These are phyloP conservation scores for Blastomyces gilchristii DNA, from an alignment of 2,329 filamentous ascomycete genomes.

Conservation along the genomic window DNA sequence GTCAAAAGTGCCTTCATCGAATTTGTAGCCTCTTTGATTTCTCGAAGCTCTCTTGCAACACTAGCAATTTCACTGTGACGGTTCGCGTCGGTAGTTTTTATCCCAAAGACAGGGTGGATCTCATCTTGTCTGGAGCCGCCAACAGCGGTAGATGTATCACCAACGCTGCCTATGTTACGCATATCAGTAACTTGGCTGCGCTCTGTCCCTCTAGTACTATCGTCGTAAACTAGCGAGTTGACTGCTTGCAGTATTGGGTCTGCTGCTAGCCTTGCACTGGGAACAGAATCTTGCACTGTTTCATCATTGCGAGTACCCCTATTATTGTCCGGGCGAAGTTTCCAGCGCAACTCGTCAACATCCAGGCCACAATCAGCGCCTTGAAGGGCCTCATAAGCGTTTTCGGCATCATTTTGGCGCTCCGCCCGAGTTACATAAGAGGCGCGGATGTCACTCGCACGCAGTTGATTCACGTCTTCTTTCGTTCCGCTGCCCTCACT, in stretches of 20 bases:
- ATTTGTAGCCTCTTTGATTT: slow-evolving; percentile 6
- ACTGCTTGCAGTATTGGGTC: neutral
- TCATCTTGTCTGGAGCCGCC: neutral
- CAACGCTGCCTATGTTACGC: neutral
- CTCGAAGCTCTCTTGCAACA: slow-evolving; percentile 2
- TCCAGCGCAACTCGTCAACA: slow-evolving; percentile 18
- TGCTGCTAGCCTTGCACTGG: neutral
- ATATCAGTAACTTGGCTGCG: neutral
- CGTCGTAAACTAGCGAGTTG: neutral
- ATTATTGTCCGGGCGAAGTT: neutral
- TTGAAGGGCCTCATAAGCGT: neutral
- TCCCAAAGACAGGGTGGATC: slow-evolving; percentile 2
- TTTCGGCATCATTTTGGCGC: slow-evolving; percentile 16
- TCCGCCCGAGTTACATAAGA: slow-evolving; percentile 20
- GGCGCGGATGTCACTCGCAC: slow-evolving; percentile 29
- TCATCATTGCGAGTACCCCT: neutral
- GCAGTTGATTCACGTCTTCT: slow-evolving; percentile 27
- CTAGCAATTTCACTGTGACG: neutral
- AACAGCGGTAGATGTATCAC: neutral
- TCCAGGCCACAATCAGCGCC: slow-evolving; percentile 14
- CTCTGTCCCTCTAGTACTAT: neutral
- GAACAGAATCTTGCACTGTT: neutral
- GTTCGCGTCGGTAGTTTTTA: neutral
- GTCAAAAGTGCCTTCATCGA: slow-evolving; percentile 1
- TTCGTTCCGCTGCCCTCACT: neutral